Evolutionary conservation across 768 basidiomycete genomes (phyloP).

Genomic region (Pisolithus albus): DNA sequence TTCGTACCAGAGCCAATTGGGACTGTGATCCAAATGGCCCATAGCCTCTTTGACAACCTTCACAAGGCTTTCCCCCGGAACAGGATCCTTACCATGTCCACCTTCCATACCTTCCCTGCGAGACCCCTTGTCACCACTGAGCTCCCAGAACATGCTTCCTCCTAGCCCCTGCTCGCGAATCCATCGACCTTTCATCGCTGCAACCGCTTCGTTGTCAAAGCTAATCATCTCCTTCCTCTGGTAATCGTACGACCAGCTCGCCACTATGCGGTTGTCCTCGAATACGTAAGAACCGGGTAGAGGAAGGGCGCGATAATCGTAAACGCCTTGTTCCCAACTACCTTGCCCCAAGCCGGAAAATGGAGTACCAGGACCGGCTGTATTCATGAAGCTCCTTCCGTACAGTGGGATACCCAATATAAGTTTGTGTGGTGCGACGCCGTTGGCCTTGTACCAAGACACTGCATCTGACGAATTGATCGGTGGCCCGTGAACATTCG

Average conservation of each 20-base stretch:
- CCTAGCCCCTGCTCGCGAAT: conserved; percentile 71
- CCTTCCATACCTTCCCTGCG: conserved; percentile 65
- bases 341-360: conserved; percentile 83
- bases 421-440: conserved; percentile 73
- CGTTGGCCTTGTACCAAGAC: conserved; percentile 60
- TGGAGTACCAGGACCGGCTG: conserved; percentile 70
- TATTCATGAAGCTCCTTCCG: conserved; percentile 84
- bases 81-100: conserved; percentile 67
- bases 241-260: conserved; percentile 82
- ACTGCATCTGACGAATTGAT: conserved; percentile 61
- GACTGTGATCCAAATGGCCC: conserved; percentile 59
- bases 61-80: conserved; percentile 66
- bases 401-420: conserved; percentile 91
- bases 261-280: conserved; percentile 59
- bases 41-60: conserved; percentile 71
- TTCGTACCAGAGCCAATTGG: conserved; percentile 82
- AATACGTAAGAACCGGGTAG: conserved; percentile 60
- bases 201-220: conserved; percentile 70
- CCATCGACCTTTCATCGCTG: conserved; percentile 69
- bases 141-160: conserved; percentile 94
- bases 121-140: conserved; percentile 78
- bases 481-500: conserved; percentile 67
- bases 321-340: conserved; percentile 86
- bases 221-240: conserved; percentile 72
- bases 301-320: conserved; percentile 90